Conservation (phyloP, 2,329 filamentous ascomycete species). For the Chaetomiaceae sp. region DNA sequence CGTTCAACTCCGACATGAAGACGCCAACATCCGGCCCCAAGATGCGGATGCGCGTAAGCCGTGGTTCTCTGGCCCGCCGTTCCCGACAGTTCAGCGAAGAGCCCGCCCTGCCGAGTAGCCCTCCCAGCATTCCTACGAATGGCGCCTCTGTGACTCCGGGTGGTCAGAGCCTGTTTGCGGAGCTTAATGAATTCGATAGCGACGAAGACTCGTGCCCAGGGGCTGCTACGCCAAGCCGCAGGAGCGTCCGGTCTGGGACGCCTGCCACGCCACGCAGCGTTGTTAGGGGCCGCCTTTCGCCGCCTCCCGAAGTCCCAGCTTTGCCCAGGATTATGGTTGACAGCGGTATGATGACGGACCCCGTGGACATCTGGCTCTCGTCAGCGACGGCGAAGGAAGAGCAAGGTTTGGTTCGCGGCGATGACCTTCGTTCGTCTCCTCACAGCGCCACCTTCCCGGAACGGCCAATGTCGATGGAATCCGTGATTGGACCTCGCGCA, state of each 20-base stretch:
- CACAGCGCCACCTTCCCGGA: conserved; percentile 29
- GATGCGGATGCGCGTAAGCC: conserved; percentile 67
- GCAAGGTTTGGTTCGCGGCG: conserved; percentile 3
- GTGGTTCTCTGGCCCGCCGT: conserved; percentile 54
- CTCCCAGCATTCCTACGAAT: conserved; percentile 50
- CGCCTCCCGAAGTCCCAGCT: conserved; percentile 45
- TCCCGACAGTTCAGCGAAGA: conserved; percentile 60
- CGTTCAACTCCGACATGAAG: conserved; percentile 42
- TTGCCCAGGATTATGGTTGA: conserved; percentile 56
- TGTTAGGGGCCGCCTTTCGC: conserved; percentile 38
- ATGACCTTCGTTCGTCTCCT: conserved; percentile 13
- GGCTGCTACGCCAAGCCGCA: conserved; percentile 51
- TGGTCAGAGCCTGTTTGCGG: conserved; percentile 79
- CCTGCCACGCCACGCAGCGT: conserved; percentile 49
- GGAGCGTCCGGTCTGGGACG: conserved; percentile 42
- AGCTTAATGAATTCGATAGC: conserved; percentile 76
- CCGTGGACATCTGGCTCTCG: conserved; percentile 37
- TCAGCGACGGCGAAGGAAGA: conserved; percentile 14
- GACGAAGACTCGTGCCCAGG: conserved; percentile 61
- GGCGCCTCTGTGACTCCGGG: conserved; percentile 45
- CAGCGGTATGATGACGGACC: conserved; percentile 57
- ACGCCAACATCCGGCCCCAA: conserved; percentile 61
- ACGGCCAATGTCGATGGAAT: conserved; percentile 40
- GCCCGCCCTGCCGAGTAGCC: conserved; percentile 53
- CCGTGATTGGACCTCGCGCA: conserved; percentile 33